These are phyloP conservation scores for Phoma herbarum DNA, from an alignment of 2,329 filamentous ascomycete genomes.

Conservation along the genomic window DNA sequence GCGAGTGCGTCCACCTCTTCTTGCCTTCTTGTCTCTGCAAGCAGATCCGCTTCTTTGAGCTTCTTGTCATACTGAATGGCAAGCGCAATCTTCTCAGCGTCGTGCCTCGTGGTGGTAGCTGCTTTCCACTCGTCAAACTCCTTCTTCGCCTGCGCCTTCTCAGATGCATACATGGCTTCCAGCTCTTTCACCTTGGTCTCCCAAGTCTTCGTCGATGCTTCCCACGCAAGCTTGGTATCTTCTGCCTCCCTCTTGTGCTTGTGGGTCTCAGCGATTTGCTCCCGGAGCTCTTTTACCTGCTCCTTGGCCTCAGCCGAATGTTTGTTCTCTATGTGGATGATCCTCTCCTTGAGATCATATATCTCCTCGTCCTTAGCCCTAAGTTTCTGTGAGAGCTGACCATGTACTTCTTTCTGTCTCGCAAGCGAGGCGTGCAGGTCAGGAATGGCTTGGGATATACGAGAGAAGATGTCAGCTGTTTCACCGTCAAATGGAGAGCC, in stretches of 20 bases:
- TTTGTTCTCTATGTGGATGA: conserved; percentile 59
- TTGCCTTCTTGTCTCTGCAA: conserved; percentile 59
- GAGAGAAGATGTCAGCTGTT: conserved; percentile 49
- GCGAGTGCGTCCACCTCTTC: conserved; percentile 51
- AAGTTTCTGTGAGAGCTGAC: conserved; percentile 60
- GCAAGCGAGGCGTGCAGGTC: conserved; percentile 51
- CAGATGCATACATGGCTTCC: conserved; percentile 51
- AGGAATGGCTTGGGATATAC: conserved; percentile 51
- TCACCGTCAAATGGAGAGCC: conserved; percentile 48
- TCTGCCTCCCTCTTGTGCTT: conserved; percentile 54
- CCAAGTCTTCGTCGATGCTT: conserved; percentile 51
- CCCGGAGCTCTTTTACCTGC: conserved; percentile 61
- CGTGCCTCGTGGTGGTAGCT: conserved; percentile 44
- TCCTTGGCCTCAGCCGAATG: conserved; percentile 62
- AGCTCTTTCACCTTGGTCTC: conserved; percentile 56
- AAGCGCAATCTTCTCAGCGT: conserved; percentile 52
- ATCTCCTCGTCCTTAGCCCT: conserved; percentile 64
- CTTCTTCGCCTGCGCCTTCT: conserved; percentile 43
- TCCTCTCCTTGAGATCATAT: conserved; percentile 59
- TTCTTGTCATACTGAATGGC: conserved; percentile 53
- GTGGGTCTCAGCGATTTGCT: conserved; percentile 56
- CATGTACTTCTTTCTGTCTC: conserved; percentile 61
- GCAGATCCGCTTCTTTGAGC: conserved; percentile 57
- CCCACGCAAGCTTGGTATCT: conserved; percentile 40
- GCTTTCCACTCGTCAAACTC: conserved; percentile 58